phyloP scores from a whole-genome alignment of 257 asterid species.

The Solanum bulbocastanum region DNA sequence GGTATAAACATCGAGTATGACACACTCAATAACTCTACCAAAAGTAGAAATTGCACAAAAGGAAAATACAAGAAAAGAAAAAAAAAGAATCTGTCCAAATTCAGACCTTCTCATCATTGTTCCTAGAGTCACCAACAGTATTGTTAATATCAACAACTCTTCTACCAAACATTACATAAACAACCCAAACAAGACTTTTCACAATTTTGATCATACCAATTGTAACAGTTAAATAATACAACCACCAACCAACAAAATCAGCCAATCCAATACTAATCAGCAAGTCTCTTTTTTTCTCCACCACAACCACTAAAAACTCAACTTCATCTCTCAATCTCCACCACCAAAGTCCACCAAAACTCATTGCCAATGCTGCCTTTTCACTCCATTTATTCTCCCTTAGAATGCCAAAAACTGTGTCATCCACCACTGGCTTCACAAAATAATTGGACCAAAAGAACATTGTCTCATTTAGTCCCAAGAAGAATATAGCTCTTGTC shows the following conservation, averaged over 20 bases:
- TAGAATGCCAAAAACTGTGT: conserved; percentile 37
- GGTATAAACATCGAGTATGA: neutral
- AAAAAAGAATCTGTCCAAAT: too few species aligned
- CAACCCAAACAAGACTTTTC: conserved; percentile 17
- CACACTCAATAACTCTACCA: neutral
- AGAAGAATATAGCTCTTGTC: conserved; percentile 35
- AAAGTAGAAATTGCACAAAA: neutral
- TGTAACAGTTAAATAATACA: conserved; percentile 48
- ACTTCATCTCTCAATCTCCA: conserved; percentile 78
- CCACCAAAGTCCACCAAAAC: conserved; percentile 76
- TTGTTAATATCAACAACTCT: neutral
- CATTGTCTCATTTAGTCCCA: conserved; percentile 68
- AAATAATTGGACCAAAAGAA: conserved; percentile 45
- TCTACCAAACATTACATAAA: neutral
- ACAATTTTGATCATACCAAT: conserved; percentile 42
- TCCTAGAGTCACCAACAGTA: neutral
- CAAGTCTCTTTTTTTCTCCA: conserved; percentile 41
- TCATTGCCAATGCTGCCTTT: conserved; percentile 42
- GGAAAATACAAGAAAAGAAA: neutral
- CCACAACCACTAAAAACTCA: conserved; percentile 56
- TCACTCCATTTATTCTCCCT: conserved; percentile 40
- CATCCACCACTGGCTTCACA: conserved; percentile 74
- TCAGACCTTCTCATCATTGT: conserved; percentile 36
- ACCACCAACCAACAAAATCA: conserved; percentile 64
- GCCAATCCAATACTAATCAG: conserved; percentile 33